These are phyloP conservation scores for Alternaria hordeiaustralica DNA, from an alignment of 2,329 filamentous ascomycete genomes.

Conservation along the genomic window DNA sequence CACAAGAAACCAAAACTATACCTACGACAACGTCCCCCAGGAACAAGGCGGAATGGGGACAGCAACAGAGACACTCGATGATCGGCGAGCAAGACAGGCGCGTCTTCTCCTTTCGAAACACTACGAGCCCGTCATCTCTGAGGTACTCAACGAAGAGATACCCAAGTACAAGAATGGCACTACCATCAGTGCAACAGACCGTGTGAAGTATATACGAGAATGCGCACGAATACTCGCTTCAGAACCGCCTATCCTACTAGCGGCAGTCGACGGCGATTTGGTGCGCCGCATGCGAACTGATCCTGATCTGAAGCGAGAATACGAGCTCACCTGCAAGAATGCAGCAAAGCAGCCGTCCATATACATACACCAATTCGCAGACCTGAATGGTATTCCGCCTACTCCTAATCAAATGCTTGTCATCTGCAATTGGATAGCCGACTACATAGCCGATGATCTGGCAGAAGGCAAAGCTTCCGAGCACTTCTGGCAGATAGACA, in stretches of 20 bases:
- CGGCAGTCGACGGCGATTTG: constrained; percentile 35
- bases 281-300: constrained; percentile 20
- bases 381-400: constrained; percentile 26
- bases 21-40: not conserved
- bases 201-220: constrained; percentile 23
- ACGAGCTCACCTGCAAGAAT: constrained; percentile 4
- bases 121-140: constrained; percentile 30
- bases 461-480: not conserved
- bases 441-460: constrained; percentile 19
- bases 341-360: constrained; percentile 29
- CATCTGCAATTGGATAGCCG: constrained; percentile 22
- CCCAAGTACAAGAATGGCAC: constrained; percentile 30
- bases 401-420: constrained; percentile 32
- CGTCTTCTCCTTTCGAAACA: constrained; percentile 22
- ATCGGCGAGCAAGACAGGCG: constrained; percentile 23
- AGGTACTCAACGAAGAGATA: constrained; percentile 32
- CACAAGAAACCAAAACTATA: constrained; percentile 5
- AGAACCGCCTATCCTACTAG: constrained; percentile 26
- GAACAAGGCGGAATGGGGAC: too few species aligned
- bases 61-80: constrained; percentile 12
- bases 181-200: constrained; percentile 15
- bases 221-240: constrained; percentile 38
- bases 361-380: constrained; percentile 35
- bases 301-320: constrained; percentile 22
- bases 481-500: constrained; percentile 26